A percentile compares a stretch with the other conserved stretches of the same genome.
phyloP scores from a whole-genome alignment of 2,329 filamentous ascomycete genomes.

The Botryosphaeria dothidea region DNA sequence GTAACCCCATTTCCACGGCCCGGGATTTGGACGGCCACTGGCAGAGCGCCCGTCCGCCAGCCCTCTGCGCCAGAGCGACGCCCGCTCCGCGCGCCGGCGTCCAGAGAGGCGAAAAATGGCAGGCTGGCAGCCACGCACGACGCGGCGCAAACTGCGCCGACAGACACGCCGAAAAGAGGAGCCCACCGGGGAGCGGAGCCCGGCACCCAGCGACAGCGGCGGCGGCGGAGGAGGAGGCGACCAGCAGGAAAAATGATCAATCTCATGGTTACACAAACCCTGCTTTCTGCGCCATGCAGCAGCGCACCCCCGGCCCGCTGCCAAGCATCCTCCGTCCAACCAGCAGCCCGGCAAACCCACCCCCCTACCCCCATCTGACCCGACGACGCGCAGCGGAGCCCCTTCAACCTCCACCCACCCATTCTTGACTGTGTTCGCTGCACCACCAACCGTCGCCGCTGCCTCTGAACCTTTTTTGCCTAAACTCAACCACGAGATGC shows the following conservation, averaged over 20 bases:
- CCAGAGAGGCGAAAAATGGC: neutral
- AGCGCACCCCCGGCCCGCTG: neutral
- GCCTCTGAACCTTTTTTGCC: neutral
- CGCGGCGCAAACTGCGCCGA: neutral
- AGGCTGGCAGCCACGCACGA: neutral
- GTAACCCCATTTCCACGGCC: conserved; percentile 9
- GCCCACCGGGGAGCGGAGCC: neutral
- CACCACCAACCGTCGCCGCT: neutral
- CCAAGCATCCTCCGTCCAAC: neutral
- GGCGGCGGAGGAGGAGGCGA: neutral
- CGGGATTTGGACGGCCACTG: neutral
- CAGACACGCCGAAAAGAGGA: neutral
- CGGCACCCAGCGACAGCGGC: neutral
- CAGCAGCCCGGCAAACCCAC: neutral
- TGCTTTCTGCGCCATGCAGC: conserved; percentile 11
- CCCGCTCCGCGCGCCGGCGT: conserved; percentile 12
- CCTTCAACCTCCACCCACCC: neutral
- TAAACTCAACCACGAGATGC: neutral
- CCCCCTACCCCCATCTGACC: neutral
- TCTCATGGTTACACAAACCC: conserved; percentile 17
- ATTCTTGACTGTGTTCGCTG: neutral
- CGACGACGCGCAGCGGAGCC: conserved; percentile 1
- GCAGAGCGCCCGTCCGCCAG: neutral
- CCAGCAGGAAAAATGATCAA: conserved; percentile 5
- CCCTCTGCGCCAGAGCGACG: neutral